phyloP scores from a whole-genome alignment of 331 rosid species.

The Rhamnella rubrinervis region DNA sequence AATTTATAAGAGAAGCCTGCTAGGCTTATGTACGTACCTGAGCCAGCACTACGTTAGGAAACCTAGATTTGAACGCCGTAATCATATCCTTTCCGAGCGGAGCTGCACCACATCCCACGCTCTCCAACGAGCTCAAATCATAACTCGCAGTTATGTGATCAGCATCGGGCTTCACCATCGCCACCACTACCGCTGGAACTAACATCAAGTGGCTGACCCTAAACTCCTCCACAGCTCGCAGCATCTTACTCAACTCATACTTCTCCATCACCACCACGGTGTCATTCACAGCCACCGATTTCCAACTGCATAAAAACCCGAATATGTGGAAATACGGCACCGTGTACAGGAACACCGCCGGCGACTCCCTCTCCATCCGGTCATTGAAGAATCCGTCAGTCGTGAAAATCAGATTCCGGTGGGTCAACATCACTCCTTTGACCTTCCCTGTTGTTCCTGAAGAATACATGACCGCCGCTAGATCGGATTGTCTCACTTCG shows the following conservation, averaged over 20 bases:
- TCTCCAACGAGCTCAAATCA: conserved; percentile 40
- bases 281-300: conserved; percentile 26
- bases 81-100: conserved; percentile 43
- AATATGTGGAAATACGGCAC: conserved; percentile 47
- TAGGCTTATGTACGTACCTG: conserved; percentile 1
- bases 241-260: conserved; percentile 40
- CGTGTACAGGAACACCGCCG: conserved; percentile 33
- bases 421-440: conserved; percentile 59
- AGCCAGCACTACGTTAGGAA: background rate
- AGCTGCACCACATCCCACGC: conserved; percentile 38
- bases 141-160: conserved; percentile 14
- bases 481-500: conserved; percentile 43
- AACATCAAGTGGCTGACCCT: conserved; percentile 30
- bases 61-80: conserved; percentile 5
- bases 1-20: too few relatives aligned
- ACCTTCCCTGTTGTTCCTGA: conserved; percentile 62
- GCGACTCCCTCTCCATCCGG: conserved; percentile 11
- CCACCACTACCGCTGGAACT: conserved; percentile 50
- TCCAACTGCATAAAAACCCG: conserved; percentile 33
- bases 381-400: conserved; percentile 10
- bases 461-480: conserved; percentile 56
- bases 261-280: conserved; percentile 46
- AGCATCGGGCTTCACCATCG: conserved; percentile 29
- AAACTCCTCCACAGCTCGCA: conserved; percentile 42
- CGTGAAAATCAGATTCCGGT: conserved; percentile 37